A percentile compares a stretch with the other conserved stretches of the same genome.
Conservation (phyloP, 2,329 filamentous ascomycete species). For the Colletotrichum scovillei region DNA sequence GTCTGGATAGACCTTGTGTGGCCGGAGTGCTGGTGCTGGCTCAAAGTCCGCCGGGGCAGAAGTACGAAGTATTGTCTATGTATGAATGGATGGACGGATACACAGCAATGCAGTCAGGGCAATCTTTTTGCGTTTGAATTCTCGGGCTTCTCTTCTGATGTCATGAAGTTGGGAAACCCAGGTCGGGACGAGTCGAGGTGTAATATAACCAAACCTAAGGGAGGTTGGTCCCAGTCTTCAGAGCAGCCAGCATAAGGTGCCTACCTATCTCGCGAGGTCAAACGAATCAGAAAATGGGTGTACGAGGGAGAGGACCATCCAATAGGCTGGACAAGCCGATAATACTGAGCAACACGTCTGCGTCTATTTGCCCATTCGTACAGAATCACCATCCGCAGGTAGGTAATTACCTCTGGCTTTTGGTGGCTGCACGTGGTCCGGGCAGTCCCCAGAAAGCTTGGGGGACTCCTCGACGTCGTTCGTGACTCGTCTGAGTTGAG, state of each 20-base stretch:
- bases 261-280: neutral
- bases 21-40: neutral
- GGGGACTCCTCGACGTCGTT: slow-evolving; percentile 10
- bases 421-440: slow-evolving; percentile 2
- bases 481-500: slow-evolving; percentile 30
- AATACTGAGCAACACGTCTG: neutral
- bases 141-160: neutral
- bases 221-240: neutral
- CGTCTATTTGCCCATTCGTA: neutral
- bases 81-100: neutral
- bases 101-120: neutral
- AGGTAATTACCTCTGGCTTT: neutral
- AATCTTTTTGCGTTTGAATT: neutral
- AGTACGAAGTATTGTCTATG: neutral
- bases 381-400: neutral
- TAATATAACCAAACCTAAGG: neutral
- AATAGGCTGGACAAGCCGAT: neutral
- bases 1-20: slow-evolving; percentile 1
- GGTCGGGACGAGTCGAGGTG: neutral
- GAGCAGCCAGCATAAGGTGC: too few species aligned
- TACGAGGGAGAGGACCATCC: neutral
- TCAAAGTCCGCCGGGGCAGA: neutral
- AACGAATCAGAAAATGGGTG: neutral
- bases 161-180: neutral
- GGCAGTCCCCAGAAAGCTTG: slow-evolving; percentile 12